Percentiles rank a stretch among this genome's conserved stretches.
These are phyloP conservation scores for Zygoascus tannicola DNA, from an alignment of 805 yeast genomes.

Conservation along the genomic window DNA sequence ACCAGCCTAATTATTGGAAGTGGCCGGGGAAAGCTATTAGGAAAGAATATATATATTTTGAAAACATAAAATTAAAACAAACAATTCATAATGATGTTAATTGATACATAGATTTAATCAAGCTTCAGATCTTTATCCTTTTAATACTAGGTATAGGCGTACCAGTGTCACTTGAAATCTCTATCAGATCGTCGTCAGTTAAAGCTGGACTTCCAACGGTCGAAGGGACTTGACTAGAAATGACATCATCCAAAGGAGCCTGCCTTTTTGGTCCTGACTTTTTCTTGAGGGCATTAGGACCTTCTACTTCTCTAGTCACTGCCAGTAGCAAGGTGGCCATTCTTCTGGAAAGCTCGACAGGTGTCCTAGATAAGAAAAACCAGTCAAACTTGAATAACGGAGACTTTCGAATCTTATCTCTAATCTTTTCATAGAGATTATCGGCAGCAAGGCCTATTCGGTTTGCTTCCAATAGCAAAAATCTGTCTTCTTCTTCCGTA, in stretches of 20 bases:
- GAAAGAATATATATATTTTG: too few relatives aligned
- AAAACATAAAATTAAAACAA: too few relatives aligned
- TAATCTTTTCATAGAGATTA: slow-evolving; percentile 65
- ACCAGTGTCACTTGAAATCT: slow-evolving; percentile 1
- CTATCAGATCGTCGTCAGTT: slow-evolving; percentile 10
- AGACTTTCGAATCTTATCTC: slow-evolving; percentile 58
- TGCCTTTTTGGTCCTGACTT: slow-evolving; percentile 18
- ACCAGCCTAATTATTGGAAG: too few relatives aligned
- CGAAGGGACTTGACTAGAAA: slow-evolving; percentile 6
- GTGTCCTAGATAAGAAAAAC: slow-evolving; percentile 70
- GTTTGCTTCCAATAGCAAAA: slow-evolving; percentile 65
- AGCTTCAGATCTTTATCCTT: slow-evolving; percentile 8
- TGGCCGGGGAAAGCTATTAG: too few relatives aligned
- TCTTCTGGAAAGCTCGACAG: slow-evolving; percentile 72
- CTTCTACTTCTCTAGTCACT: slow-evolving; percentile 60
- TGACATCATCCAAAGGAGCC: neutral
- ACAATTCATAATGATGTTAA: slow-evolving; percentile 3
- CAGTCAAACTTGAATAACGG: slow-evolving; percentile 80
- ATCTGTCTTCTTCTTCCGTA: slow-evolving; percentile 85
- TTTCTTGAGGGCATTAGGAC: slow-evolving; percentile 25
- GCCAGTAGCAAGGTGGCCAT: slow-evolving; percentile 70
- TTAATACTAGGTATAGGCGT: slow-evolving; percentile 10
- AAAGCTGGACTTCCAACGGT: slow-evolving; percentile 15
- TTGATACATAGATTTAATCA: slow-evolving; percentile 8
- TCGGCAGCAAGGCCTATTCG: slow-evolving; percentile 69